Evolutionary conservation across 257 asterid genomes (phyloP), one percentile per base, ranked within the genome.

Genomic region (Solanum tarapatanum): DNA sequence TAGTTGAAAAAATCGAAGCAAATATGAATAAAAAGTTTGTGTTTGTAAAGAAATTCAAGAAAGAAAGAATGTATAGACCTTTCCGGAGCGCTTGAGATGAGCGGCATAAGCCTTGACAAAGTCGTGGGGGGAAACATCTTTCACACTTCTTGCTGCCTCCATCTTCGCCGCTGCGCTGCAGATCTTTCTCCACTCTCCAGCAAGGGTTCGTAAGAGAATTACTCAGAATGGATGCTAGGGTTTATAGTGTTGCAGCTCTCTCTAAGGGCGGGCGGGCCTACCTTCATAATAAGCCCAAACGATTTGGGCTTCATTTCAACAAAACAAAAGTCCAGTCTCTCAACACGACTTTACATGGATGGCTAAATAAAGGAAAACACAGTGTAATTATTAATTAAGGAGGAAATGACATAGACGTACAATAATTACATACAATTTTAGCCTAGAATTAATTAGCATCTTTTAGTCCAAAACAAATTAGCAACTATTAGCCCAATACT

Each of bases 51-150:
- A 43, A 43, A 43, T 43, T 43, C 6, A 45, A 41, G 14, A 48
- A 13, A 45, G 55, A 48, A 5, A 51, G 60, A 16, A 51, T 45
- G n/a, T 2, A 16, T 5, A 19, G 19, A 96, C 99, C 98, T 96
- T 96, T 91, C 99, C 99, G 83, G 99, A 96, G 68, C 99, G 98
- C 94, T 95, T 96, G 84, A 96, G 97, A 66, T 96, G 99, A 66
- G 97, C 94, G 66, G 99, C 91, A 87, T 96, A 94, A 19, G 95
- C 92, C 88, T 93, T 93, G 48, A 95, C 99, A 88, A 96, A 96
- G 88, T 95, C 99, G 45, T 94, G 98, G 8, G 99, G 94, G 2
- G 98, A 96, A 51, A 96, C 99, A 43, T 96, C 99, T 90, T 96
- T 96, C 13, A 96, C 99, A 76, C 90, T 93, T 68, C 90, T 91